These are phyloP conservation scores for Dioszegia crocea DNA, from an alignment of 768 basidiomycete species.

Conservation along the genomic window DNA sequence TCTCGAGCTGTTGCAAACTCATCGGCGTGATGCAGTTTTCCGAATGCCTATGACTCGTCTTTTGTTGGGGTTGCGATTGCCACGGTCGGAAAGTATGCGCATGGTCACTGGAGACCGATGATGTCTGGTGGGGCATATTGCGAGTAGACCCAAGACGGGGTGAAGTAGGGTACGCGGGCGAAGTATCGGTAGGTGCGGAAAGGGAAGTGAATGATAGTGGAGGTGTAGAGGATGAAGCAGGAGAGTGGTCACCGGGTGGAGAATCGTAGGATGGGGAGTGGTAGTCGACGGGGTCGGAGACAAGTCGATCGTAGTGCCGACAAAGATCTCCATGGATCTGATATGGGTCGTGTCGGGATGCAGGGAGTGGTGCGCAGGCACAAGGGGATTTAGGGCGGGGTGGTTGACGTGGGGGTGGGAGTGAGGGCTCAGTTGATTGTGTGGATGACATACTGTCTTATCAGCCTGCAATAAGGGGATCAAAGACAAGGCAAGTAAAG, in stretches of 20 bases:
- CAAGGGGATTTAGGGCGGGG: neutral
- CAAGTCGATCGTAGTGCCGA: slow-evolving; percentile 7
- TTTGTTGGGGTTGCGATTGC: neutral
- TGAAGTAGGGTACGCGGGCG: neutral
- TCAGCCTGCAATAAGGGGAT: neutral
- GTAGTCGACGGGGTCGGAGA: slow-evolving; percentile 1
- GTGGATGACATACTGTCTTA: neutral
- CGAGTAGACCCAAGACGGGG: too few relatives aligned
- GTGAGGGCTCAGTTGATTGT: neutral
- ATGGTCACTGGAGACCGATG: neutral
- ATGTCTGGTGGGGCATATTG: too few relatives aligned
- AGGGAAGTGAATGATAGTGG: neutral
- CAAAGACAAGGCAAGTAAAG: neutral
- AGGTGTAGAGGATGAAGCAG: neutral
- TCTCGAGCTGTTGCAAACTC: neutral
- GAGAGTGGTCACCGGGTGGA: neutral
- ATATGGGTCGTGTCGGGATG: slow-evolving; percentile 6
- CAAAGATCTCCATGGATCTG: slow-evolving; percentile 5
- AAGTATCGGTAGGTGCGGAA: neutral
- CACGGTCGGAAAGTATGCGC: neutral
- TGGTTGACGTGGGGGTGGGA: neutral
- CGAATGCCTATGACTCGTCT: neutral
- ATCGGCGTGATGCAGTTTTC: slow-evolving; percentile 3
- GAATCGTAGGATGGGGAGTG: neutral
- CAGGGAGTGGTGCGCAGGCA: slow-evolving; percentile 6